phyloP scores from a whole-genome alignment of 2,329 filamentous ascomycete genomes.

The Rhynchosporium graminicola region DNA sequence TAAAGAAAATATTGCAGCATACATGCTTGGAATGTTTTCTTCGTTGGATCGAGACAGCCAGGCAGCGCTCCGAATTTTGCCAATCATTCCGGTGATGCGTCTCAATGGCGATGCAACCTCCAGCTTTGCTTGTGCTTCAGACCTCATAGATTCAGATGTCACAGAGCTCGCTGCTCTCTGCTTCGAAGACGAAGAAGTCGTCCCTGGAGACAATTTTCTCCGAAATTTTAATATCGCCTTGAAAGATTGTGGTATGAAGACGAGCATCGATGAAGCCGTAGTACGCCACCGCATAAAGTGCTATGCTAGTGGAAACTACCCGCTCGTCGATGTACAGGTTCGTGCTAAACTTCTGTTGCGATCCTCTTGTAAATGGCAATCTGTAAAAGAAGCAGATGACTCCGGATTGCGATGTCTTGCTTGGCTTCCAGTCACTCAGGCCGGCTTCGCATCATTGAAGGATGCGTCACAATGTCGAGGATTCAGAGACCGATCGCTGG shows the following conservation, averaged over 20 bases:
- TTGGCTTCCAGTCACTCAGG: conserved; percentile 30
- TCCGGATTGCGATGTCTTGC: conserved; percentile 18
- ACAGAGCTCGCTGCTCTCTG: conserved; percentile 26
- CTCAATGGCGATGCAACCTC: conserved; percentile 23
- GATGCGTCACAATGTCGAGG: conserved; percentile 29
- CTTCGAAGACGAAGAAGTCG: conserved; percentile 36
- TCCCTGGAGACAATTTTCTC: conserved; percentile 30
- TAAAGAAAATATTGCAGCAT: conserved; percentile 26
- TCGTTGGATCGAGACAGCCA: conserved; percentile 14
- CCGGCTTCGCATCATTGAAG: conserved; percentile 14
- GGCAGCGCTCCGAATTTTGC: conserved; percentile 23
- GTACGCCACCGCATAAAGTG: conserved; percentile 21
- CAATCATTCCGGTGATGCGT: conserved; percentile 28
- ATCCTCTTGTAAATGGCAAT: conserved; percentile 19
- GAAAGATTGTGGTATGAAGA: conserved; percentile 30
- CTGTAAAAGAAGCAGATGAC: not conserved
- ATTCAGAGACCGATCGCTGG: conserved; percentile 22
- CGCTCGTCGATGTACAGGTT: conserved; percentile 8
- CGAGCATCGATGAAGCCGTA: conserved; percentile 28
- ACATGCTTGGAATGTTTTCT: conserved; percentile 28
- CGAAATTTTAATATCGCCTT: conserved; percentile 26
- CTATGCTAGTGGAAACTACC: conserved; percentile 22
- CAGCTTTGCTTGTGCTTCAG: conserved; percentile 25
- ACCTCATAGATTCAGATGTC: conserved; percentile 30
- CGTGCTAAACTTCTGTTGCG: conserved; percentile 20